These are phyloP conservation scores for Globisporangium radiosum DNA, from an alignment of 352 stramenopile genomes.

Conservation along the genomic window DNA sequence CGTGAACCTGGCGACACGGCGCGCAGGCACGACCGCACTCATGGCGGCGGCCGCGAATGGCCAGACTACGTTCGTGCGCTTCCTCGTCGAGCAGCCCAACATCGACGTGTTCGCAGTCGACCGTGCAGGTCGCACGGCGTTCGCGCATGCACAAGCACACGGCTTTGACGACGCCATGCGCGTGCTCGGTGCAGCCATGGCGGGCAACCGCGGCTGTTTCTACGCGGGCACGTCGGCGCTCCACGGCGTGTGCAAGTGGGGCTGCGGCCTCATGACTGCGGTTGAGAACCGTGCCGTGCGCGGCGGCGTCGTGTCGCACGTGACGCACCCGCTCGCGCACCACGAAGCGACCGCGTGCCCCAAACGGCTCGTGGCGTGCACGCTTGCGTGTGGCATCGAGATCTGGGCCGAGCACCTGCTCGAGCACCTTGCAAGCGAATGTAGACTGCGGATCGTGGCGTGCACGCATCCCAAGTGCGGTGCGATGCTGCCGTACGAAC, in stretches of 20 bases:
- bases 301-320: conserved; percentile 19
- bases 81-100: conserved; percentile 32
- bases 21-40: conserved; percentile 36
- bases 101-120: conserved; percentile 35
- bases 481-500: conserved; percentile 12
- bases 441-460: conserved; percentile 26
- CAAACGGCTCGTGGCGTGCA: conserved; percentile 48
- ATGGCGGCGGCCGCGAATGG: conserved; percentile 53
- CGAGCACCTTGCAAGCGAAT: conserved; percentile 27
- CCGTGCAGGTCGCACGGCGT: conserved; percentile 26
- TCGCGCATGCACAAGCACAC: conserved; percentile 26
- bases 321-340: conserved; percentile 28
- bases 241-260: conserved; percentile 57
- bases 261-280: conserved; percentile 47
- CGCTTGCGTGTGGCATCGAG: conserved; percentile 17
- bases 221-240: conserved; percentile 30
- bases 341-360: conserved; percentile 41
- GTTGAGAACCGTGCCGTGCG: conserved; percentile 21
- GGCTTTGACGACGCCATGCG: conserved; percentile 25
- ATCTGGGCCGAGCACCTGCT: conserved; percentile 49
- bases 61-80: conserved; percentile 42
- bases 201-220: conserved; percentile 27
- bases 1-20: conserved; percentile 32
- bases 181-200: conserved; percentile 40
- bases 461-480: conserved; percentile 52